Conservation (phyloP, 495 filamentous ascomycete species). For the Aspergillus carlsbadensis region DNA sequence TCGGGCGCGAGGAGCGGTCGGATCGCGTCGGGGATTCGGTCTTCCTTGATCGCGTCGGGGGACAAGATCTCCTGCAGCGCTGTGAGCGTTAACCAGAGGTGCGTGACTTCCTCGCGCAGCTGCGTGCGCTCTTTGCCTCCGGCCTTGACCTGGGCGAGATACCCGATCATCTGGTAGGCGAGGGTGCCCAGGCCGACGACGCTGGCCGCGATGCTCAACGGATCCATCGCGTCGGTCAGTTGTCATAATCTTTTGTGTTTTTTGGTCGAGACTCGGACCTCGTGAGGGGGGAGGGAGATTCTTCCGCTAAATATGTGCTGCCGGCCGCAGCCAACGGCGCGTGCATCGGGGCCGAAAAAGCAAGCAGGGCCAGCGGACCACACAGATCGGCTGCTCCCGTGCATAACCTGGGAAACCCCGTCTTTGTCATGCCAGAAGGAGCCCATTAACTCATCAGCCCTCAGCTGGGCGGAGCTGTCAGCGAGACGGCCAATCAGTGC, state of each 20-base stretch:
- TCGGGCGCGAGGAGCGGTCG: slow-evolving; percentile 5
- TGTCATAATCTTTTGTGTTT: not conserved
- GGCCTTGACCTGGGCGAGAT: not conserved
- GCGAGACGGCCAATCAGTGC: no score
- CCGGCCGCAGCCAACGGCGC: no score
- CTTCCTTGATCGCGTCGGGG: slow-evolving; percentile 3
- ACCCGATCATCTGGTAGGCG: slow-evolving; percentile 9
- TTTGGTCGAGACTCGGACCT: no score
- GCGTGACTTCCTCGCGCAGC: not conserved
- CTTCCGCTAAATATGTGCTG: no score
- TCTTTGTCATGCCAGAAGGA: no score
- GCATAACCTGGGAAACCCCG: no score
- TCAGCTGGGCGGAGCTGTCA: no score
- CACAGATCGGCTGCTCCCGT: no score
- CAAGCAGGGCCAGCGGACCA: no score
- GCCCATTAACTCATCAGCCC: no score
- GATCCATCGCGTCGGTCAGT: slow-evolving; percentile 5
- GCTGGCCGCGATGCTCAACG: slow-evolving; percentile 7
- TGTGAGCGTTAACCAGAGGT: slow-evolving; percentile 1
- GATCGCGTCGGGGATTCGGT: slow-evolving; percentile 2
- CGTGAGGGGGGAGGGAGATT: no score
- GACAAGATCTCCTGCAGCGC: slow-evolving; percentile 7
- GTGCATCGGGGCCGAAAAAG: no score
- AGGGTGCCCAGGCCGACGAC: slow-evolving; percentile 5
- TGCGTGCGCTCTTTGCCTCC: slow-evolving; percentile 9